Conservation (phyloP, 2,329 filamentous ascomycete species). For the Aureobasidium sp. region DNA sequence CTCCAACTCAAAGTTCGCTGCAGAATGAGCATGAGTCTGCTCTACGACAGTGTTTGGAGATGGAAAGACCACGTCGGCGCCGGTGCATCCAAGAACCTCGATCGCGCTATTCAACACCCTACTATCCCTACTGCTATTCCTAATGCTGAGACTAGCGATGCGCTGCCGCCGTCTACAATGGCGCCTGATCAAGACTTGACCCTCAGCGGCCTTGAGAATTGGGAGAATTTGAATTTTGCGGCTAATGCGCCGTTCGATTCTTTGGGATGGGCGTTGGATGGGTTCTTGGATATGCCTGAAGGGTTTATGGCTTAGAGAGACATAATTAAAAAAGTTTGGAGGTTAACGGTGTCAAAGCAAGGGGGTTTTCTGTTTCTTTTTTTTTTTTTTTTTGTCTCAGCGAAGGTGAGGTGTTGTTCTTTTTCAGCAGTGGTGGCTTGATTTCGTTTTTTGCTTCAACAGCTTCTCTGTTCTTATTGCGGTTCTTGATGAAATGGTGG, state of each 20-base stretch:
- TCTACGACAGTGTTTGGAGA: slow-evolving; percentile 79
- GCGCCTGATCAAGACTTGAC: slow-evolving; percentile 28
- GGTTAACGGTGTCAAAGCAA: neutral
- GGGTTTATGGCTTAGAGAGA: slow-evolving; percentile 15
- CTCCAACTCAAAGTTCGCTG: slow-evolving; percentile 76
- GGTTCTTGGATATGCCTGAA: slow-evolving; percentile 66
- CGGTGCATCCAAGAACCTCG: slow-evolving; percentile 41
- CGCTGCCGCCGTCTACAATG: slow-evolving; percentile 24
- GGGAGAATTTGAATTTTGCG: slow-evolving; percentile 34
- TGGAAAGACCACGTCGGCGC: slow-evolving; percentile 68
- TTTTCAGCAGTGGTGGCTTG: neutral
- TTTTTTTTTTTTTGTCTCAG: neutral
- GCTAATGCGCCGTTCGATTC: slow-evolving; percentile 83
- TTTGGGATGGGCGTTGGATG: slow-evolving; percentile 88
- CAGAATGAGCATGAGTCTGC: slow-evolving; percentile 75
- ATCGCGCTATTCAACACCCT: slow-evolving; percentile 69
- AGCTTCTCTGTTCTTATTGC: neutral
- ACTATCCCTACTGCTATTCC: slow-evolving; percentile 38
- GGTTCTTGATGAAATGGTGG: neutral
- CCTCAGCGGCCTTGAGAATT: slow-evolving; percentile 24
- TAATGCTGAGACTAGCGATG: neutral
- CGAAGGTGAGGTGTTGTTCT: neutral
- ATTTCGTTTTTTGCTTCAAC: slow-evolving; percentile 1
- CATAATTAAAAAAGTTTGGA: neutral
- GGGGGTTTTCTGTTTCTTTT: neutral